These are phyloP conservation scores for Neurospora sp. DNA, from an alignment of 495 filamentous ascomycete species.

Conservation along the genomic window DNA sequence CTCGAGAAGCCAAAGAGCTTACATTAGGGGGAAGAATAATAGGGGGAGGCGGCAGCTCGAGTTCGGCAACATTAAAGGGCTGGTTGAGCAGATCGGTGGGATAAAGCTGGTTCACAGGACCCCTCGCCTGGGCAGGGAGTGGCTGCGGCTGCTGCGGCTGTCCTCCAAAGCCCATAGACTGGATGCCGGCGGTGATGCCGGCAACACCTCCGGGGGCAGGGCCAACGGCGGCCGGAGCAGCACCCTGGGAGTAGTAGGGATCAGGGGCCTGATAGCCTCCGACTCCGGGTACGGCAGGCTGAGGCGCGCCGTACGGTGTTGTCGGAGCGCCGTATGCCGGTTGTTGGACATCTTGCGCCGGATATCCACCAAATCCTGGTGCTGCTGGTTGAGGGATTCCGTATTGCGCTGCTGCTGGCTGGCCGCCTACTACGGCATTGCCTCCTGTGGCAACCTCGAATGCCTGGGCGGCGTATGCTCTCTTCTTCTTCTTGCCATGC, in stretches of 20 bases:
- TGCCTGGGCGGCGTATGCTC: conserved; percentile 85
- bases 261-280: conserved; percentile 57
- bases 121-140: conserved; percentile 39
- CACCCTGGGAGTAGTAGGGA: conserved; percentile 48
- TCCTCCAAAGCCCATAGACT: conserved; percentile 65
- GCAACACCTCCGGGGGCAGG: conserved; percentile 48
- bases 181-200: conserved; percentile 74
- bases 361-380: conserved; percentile 48
- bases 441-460: conserved; percentile 88
- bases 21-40: conserved; percentile 90
- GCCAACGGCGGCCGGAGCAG: conserved; percentile 31
- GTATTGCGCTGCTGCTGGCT: conserved; percentile 27
- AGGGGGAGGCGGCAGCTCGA: conserved; percentile 85
- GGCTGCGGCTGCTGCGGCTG: conserved; percentile 44
- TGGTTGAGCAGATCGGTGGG: conserved; percentile 84
- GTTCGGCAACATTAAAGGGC: conserved; percentile 86
- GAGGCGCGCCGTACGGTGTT: conserved; percentile 37
- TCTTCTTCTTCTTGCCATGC: conserved; percentile 66
- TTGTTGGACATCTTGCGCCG: conserved; percentile 50
- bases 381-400: conserved; percentile 25
- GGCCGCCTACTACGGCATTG: conserved; percentile 58
- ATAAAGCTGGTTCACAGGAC: conserved; percentile 74
- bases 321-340: conserved; percentile 38
- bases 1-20: conserved; percentile 26
- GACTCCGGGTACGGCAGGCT: conserved; percentile 27